Base-by-base conservation (phyloP, 2,329 filamentous ascomycete genomes). In the Talaromyces islandicus region DNA sequence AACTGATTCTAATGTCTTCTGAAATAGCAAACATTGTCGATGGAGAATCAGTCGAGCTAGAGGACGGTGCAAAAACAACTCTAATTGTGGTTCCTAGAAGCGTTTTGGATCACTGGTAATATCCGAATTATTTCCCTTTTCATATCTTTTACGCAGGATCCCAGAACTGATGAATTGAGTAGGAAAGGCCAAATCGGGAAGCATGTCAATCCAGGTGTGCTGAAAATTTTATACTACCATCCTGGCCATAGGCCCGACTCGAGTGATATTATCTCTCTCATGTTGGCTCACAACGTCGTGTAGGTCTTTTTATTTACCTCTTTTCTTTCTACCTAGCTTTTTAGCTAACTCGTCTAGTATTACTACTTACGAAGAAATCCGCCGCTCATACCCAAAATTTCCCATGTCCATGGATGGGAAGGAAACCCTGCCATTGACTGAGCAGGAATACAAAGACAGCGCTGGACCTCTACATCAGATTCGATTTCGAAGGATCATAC, bases 351-450 rank as follows among this genome's bases (percentile, higher is more conserved):
- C 25, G 10, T 29, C 5, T 35, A 75, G 72, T 19, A 62, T 77
- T n/a, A 76, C 74, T 1, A 76, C 71, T 9, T 77, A 77, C 55
- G 59, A 70, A 2, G 71, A 77, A 56, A 63, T 77, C 2, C 67
- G 69, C 41, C 64, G 53, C 7, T 75, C 73, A 7, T 73, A 73
- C 61, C 73, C 73, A 4, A 61, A 61, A 11, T 60, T 64, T 7
- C 61, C 69, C 1, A 57, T 63, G 4, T 65, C 70, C 1, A 17
- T 69, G 9, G 29, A 56, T 0, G 64, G 68, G 7, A 57, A 62
- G 1, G 64, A 67, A 14, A 64, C 70, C 4, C 48, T 62, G 6
- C 58, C 64, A 27, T 71, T 67, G 68, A 74, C 66, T 64, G 32
- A 63, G 24, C 43, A 66, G 0, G 55, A 60, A 7, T 73, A 67